phyloP scores from a whole-genome alignment of 306 rosid species.

The Trifolium fragiferum region DNA sequence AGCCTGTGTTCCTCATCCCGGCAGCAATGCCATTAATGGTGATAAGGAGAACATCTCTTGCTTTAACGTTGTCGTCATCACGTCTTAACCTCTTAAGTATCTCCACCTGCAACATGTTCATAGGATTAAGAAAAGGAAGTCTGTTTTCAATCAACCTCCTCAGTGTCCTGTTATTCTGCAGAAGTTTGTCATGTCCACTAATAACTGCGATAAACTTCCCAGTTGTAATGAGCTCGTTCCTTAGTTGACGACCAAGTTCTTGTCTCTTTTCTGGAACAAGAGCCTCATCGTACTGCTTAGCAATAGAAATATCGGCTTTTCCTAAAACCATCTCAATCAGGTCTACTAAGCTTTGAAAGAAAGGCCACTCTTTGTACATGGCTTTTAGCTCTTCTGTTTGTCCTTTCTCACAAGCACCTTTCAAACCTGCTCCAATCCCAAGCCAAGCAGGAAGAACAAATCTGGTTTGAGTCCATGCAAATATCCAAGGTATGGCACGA shows the following conservation, averaged over 20 bases:
- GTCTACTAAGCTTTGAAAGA: slow-evolving; percentile 80
- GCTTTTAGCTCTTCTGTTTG: slow-evolving; percentile 76
- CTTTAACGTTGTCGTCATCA: slow-evolving; percentile 70
- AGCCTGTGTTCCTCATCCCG: slow-evolving; percentile 96
- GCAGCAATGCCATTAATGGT: slow-evolving; percentile 96
- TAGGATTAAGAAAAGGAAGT: slow-evolving; percentile 83
- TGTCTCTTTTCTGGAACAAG: slow-evolving; percentile 73
- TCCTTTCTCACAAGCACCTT: slow-evolving; percentile 78
- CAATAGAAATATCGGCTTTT: slow-evolving; percentile 83
- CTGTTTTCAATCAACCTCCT: slow-evolving; percentile 86
- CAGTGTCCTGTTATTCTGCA: slow-evolving; percentile 67
- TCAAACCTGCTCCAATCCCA: slow-evolving; percentile 90
- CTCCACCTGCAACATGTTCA: slow-evolving; percentile 94
- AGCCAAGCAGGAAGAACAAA: slow-evolving; percentile 98
- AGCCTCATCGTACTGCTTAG: slow-evolving; percentile 88
- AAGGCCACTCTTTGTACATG: slow-evolving; percentile 95
- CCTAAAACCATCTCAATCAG: slow-evolving; percentile 95
- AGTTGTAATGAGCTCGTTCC: slow-evolving; percentile 64
- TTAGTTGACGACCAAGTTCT: slow-evolving; percentile 63
- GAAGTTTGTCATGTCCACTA: slow-evolving; percentile 77
- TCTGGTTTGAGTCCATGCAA: slow-evolving; percentile 96
- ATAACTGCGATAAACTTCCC: slow-evolving; percentile 60
- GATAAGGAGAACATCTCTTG: slow-evolving; percentile 88
- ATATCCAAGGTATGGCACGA: slow-evolving; percentile 92
- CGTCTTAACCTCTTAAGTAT: slow-evolving; percentile 82